A percentile compares a stretch with the other conserved stretches of the same genome.
phyloP scores from a whole-genome alignment of 768 basidiomycete genomes.

The Kwoniella sp. region DNA sequence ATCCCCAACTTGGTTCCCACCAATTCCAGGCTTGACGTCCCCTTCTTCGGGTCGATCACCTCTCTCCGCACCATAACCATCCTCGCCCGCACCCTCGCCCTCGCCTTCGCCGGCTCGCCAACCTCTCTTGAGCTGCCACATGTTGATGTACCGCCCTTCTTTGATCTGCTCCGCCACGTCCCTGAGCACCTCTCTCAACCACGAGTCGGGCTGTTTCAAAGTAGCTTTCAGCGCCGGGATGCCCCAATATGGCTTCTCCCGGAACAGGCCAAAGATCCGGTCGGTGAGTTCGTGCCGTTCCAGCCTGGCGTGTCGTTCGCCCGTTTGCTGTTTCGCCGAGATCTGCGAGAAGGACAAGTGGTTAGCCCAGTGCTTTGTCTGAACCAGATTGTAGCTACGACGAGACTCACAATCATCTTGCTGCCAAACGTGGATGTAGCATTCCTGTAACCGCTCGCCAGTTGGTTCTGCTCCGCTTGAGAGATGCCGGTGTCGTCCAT shows the following conservation, averaged over 20 bases:
- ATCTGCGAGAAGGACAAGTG: not conserved
- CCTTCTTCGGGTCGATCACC: not conserved
- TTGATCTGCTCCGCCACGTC: slow-evolving; percentile 34
- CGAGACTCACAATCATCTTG: slow-evolving; percentile 26
- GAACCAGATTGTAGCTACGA: not conserved
- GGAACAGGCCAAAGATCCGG: slow-evolving; percentile 72
- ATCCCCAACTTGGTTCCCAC: not conserved
- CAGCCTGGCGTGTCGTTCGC: slow-evolving; percentile 85
- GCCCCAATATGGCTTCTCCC: slow-evolving; percentile 70
- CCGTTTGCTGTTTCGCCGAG: slow-evolving; percentile 12
- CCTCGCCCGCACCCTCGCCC: not conserved
- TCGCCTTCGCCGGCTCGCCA: slow-evolving; percentile 7
- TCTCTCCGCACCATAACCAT: not conserved
- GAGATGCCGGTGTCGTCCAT: slow-evolving; percentile 26
- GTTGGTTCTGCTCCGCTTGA: slow-evolving; percentile 33
- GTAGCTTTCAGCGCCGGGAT: slow-evolving; percentile 25
- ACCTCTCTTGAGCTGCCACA: slow-evolving; percentile 32
- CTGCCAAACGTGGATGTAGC: slow-evolving; percentile 21
- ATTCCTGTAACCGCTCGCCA: slow-evolving; percentile 37
- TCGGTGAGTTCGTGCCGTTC: slow-evolving; percentile 83
- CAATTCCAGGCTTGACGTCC: not conserved
- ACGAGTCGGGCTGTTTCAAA: slow-evolving; percentile 36
- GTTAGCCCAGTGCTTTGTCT: not conserved
- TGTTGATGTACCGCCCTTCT: slow-evolving; percentile 31
- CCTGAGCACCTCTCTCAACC: slow-evolving; percentile 33